Percentiles rank a stretch among this genome's conserved stretches.
phyloP scores from a whole-genome alignment of 2,329 filamentous ascomycete species.

The Passalora sequoiae region DNA sequence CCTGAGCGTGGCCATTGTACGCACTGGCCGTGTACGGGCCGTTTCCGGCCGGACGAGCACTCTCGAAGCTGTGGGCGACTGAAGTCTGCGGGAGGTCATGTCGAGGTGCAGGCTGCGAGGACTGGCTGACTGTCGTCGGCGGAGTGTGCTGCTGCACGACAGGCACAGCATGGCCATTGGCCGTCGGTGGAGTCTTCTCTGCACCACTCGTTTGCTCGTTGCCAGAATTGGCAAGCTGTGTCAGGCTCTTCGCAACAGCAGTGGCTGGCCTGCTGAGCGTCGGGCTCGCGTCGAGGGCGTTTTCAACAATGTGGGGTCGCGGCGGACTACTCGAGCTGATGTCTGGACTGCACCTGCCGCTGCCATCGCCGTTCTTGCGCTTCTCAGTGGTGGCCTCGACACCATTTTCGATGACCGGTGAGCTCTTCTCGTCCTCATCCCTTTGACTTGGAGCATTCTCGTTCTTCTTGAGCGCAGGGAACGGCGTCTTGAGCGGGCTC shows the following conservation, averaged over 20 bases:
- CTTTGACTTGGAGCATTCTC: constrained; percentile 22
- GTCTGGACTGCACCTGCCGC: constrained; percentile 26
- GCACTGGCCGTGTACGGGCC: constrained; percentile 8
- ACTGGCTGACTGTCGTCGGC: constrained; percentile 21
- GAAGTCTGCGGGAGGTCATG: constrained; percentile 20
- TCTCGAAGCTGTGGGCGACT: constrained; percentile 20
- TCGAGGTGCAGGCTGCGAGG: constrained; percentile 15
- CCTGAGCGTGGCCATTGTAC: constrained; percentile 6
- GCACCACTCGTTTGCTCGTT: constrained; percentile 14
- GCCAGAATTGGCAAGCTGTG: constrained; percentile 21
- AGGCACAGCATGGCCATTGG: constrained; percentile 11
- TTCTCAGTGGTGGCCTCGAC: constrained; percentile 13
- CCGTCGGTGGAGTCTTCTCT: constrained; percentile 20
- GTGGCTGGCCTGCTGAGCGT: constrained; percentile 30
- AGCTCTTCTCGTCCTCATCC: constrained; percentile 22
- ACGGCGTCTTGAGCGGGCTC: constrained; percentile 37
- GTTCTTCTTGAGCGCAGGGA: constrained; percentile 29
- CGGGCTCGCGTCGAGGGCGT: constrained; percentile 29
- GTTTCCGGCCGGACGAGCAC: constrained; percentile 13
- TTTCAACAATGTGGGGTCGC: constrained; percentile 14
- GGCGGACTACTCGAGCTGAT: constrained; percentile 34
- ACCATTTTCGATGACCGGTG: constrained; percentile 16
- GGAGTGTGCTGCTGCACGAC: constrained; percentile 23
- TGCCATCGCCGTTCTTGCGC: constrained; percentile 18
- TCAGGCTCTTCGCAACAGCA: constrained; percentile 31